Conservation (phyloP, 768 basidiomycete species). For the Tylopilus rubrobrunneus region DNA sequence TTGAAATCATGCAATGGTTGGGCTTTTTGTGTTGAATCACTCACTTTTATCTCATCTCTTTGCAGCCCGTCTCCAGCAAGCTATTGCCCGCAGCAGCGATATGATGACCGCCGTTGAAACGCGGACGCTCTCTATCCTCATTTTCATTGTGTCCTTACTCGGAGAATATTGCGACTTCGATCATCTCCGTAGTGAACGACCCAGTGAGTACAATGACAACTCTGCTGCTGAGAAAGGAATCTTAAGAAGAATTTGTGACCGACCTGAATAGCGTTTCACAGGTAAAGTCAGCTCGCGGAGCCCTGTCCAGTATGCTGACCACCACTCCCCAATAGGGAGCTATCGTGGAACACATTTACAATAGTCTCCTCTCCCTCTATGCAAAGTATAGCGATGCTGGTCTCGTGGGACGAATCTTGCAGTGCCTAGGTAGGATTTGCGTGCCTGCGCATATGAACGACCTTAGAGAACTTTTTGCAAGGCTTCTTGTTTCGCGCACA, state of each 20-base stretch:
- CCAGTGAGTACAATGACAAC: conserved; percentile 40
- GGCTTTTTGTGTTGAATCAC: too few relatives aligned
- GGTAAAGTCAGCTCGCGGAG: conserved; percentile 28
- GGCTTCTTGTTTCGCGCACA: conserved; percentile 92
- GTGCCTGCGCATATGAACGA: too few relatives aligned
- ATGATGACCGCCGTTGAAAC: too few relatives aligned
- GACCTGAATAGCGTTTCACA: conserved; percentile 38
- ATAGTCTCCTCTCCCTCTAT: conserved; percentile 67
- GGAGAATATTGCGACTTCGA: too few relatives aligned
- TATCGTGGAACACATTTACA: conserved; percentile 82
- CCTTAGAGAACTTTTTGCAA: conserved; percentile 31
- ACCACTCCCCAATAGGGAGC: conserved; percentile 42
- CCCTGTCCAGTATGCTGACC: not conserved
- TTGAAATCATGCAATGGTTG: too few relatives aligned
- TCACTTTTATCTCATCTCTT: too few relatives aligned
- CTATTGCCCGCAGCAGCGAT: too few relatives aligned
- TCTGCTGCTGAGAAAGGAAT: not conserved
- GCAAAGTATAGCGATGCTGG: conserved; percentile 55
- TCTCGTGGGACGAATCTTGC: conserved; percentile 45
- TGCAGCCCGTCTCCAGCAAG: too few relatives aligned
- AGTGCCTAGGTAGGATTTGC: too few relatives aligned
- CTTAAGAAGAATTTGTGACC: conserved; percentile 42
- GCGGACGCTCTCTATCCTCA: too few relatives aligned
- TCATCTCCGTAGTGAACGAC: conserved; percentile 45
- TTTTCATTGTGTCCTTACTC: too few relatives aligned